A percentile compares a stretch with the other conserved stretches of the same genome.
Evolutionary conservation across 176 grass and related monocot species (phyloP).

Genomic region (Juncus effusus): DNA sequence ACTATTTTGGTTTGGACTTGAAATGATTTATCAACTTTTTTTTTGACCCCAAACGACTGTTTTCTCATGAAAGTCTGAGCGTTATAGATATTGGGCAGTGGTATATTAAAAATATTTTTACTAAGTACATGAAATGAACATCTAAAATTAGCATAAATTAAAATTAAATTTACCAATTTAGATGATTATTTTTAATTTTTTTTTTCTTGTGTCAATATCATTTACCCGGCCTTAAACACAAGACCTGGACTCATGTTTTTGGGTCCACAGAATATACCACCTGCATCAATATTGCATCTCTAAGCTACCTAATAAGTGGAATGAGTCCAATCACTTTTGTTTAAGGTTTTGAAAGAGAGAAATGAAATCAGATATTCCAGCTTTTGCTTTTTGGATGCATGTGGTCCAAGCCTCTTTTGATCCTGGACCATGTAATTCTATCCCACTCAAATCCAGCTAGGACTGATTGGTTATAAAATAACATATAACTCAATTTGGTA

Average conservation of each 20-base stretch:
- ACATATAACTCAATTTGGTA: no score
- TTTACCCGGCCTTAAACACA: not conserved
- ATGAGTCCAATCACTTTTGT: conserved; percentile 7
- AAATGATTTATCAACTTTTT: no score
- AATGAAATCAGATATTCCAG: not conserved
- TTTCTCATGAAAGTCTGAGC: not conserved
- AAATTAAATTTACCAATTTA: no score
- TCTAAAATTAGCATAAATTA: not conserved
- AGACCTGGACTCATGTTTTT: not conserved
- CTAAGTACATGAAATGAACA: not conserved
- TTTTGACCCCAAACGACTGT: no score
- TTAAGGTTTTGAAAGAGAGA: not conserved
- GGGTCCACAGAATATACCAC: conserved; percentile 9
- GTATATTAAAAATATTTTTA: not conserved
- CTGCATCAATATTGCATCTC: not conserved
- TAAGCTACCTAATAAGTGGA: not conserved
- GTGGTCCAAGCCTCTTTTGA: not conserved
- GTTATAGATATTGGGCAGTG: not conserved
- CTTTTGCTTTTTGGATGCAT: conserved; percentile 1
- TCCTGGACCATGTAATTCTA: not conserved
- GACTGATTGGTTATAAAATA: no score
- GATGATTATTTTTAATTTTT: no score
- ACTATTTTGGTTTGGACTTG: no score
- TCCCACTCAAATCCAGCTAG: no score
- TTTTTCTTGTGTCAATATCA: not conserved